These are phyloP conservation scores for Ogataea nonfermentans DNA, from an alignment of 805 yeast genomes.

Conservation along the genomic window DNA sequence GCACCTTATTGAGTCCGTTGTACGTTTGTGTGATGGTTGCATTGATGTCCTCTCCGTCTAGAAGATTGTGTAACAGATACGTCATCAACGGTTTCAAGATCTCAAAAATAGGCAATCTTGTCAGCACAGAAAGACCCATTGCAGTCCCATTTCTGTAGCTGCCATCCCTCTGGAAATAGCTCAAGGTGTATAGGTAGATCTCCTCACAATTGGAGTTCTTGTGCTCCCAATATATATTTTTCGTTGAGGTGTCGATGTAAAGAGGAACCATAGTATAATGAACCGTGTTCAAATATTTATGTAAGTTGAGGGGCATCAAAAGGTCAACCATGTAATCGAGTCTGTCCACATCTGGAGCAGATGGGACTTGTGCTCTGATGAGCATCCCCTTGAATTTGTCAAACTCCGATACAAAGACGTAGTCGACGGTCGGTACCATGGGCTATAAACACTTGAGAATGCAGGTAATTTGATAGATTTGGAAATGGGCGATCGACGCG, in stretches of 20 bases:
- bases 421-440: constrained; percentile 22
- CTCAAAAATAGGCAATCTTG: constrained; percentile 43
- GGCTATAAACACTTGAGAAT: background rate
- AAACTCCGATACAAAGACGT: constrained; percentile 65
- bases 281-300: constrained; percentile 44
- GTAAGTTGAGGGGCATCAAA: constrained; percentile 39
- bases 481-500: constrained; percentile 9
- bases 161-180: constrained; percentile 30
- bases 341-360: constrained; percentile 56
- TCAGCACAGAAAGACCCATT: constrained; percentile 46
- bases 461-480: constrained; percentile 6
- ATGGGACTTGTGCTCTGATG: constrained; percentile 59
- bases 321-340: constrained; percentile 30
- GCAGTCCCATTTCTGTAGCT: constrained; percentile 41
- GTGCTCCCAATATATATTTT: constrained; percentile 19
- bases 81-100: constrained; percentile 48
- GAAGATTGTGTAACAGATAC: constrained; percentile 44
- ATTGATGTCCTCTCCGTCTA: constrained; percentile 19
- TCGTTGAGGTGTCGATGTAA: constrained; percentile 31
- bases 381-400: constrained; percentile 75
- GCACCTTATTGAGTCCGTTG: constrained; percentile 21
- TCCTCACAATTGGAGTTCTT: constrained; percentile 14
- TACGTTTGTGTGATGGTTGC: constrained; percentile 14
- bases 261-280: constrained; percentile 58
- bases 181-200: constrained; percentile 30